Evolutionary conservation across 176 grass and related monocot species (phyloP), one percentile per base, ranked within the genome.

Genomic region (Carex kokanica): DNA sequence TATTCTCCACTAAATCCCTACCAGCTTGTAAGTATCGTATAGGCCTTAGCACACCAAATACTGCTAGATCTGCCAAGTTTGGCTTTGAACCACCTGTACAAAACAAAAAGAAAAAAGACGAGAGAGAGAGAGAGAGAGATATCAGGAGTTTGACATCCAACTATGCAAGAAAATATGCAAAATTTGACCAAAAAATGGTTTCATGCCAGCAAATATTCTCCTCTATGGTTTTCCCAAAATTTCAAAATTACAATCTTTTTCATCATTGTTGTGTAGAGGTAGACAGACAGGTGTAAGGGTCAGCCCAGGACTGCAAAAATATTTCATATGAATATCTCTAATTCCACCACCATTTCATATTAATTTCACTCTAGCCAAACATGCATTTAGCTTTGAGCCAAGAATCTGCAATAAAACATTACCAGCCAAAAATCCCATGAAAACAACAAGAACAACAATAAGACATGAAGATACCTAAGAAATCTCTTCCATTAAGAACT

Each of bases 1-100:
- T 98, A 47, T 98, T 87, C 52, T 93, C 95, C 78, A 95, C 92
- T 92, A 98, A 93, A 56, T 98, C 95, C 79, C 83, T 98, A 51
- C 92, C 95, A 60, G 95, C 21, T 84, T 86, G 89, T 69, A 98
- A 67, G 83, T 95, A 86, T 59, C 92, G 79, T 51, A 98, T 95
- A 12, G 95, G 95, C 64, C 95, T 98, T 43, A 98, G 64, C 66
- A 98, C 95, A 80, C 95, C 95, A 6, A 95, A 98, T 12, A 91
- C 95, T 8, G 95, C 92, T 40, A 98, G 89, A 78, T 98, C 95
- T 21, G 95, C 95, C 80, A 98, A 86, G 83, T 98, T 98, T 25
- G 95, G 95, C 75, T 90, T 95, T 51, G 92, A 84, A 53, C 95
- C 95, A 88, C 92, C 95, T 74, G 70, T 24, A 74, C 41, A 74